Conservation (phyloP, 768 basidiomycete species). For the Leccinum obscurum region DNA sequence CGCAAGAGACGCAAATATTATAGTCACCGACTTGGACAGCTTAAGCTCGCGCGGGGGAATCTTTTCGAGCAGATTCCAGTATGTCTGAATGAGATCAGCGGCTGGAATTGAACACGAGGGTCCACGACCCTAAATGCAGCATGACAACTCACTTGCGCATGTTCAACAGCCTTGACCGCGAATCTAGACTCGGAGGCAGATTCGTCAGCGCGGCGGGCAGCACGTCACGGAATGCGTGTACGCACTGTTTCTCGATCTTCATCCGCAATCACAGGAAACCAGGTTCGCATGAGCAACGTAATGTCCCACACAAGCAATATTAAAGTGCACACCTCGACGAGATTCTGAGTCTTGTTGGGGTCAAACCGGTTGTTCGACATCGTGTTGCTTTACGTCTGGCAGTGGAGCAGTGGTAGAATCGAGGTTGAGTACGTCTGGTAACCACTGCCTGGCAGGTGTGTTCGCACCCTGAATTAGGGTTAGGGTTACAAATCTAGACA, state of each 20-base stretch:
- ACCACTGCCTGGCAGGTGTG: not conserved
- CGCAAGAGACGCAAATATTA: slow-evolving; percentile 3
- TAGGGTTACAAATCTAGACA: slow-evolving; percentile 23
- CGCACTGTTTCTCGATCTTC: slow-evolving; percentile 96
- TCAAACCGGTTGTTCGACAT: slow-evolving; percentile 68
- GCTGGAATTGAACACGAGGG: slow-evolving; percentile 9
- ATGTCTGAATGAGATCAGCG: slow-evolving; percentile 57
- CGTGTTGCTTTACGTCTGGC: slow-evolving; percentile 26
- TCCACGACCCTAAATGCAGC: slow-evolving; percentile 1
- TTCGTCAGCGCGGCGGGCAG: slow-evolving; percentile 10
- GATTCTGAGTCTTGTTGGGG: slow-evolving; percentile 90
- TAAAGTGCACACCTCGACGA: slow-evolving; percentile 64
- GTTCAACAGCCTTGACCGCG: slow-evolving; percentile 89
- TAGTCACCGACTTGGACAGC: slow-evolving; percentile 69
- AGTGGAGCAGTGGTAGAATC: slow-evolving; percentile 1
- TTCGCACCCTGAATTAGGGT: slow-evolving; percentile 16
- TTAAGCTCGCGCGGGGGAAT: slow-evolving; percentile 73
- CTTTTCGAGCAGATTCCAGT: slow-evolving; percentile 90
- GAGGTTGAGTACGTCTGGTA: not conserved
- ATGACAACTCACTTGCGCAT: slow-evolving; percentile 76
- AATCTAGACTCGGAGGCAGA: slow-evolving; percentile 24
- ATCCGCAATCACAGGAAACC: slow-evolving; percentile 5
- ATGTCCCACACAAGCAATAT: slow-evolving; percentile 9
- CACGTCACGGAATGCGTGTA: slow-evolving; percentile 14
- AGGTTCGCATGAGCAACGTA: slow-evolving; percentile 21